phyloP scores from a whole-genome alignment of 371 early-diverging fungal species.

The Chytridiales sp. region DNA sequence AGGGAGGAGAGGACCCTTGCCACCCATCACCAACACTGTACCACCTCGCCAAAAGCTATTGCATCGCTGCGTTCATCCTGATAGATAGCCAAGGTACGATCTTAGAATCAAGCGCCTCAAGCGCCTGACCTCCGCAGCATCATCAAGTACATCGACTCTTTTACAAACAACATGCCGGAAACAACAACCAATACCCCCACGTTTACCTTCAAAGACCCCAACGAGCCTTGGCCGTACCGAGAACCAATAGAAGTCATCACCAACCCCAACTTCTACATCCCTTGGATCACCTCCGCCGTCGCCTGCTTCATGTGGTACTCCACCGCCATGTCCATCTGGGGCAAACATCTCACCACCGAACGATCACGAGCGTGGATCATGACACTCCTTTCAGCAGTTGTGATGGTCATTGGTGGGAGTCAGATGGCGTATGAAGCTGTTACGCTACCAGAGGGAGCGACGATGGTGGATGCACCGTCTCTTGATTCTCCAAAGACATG shows the following conservation, averaged over 20 bases:
- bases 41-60: no score
- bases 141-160: no score
- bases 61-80: no score
- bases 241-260: neutral
- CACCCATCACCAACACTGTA: no score
- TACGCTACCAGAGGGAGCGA: constrained; percentile 6
- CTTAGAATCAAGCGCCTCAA: no score
- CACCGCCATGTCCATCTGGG: constrained; percentile 4
- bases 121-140: no score
- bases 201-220: constrained; percentile 5
- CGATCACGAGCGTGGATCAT: constrained; percentile 47
- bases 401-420: constrained; percentile 36
- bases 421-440: constrained; percentile 27
- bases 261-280: constrained; percentile 9
- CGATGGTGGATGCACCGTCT: constrained; percentile 20
- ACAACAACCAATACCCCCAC: no score
- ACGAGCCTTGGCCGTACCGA: constrained; percentile 16
- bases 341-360: constrained; percentile 24
- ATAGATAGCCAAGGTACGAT: no score
- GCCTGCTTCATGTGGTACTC: constrained; percentile 13
- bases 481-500: constrained; percentile 26
- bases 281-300: constrained; percentile 7
- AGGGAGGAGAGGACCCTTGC: no score
- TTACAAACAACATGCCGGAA: no score
- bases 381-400: constrained; percentile 40